Evolutionary conservation across 371 early-diverging fungal genomes (phyloP), one percentile per base, ranked within the genome.

Genomic region (Amoeboaphelidium protococcarum): DNA sequence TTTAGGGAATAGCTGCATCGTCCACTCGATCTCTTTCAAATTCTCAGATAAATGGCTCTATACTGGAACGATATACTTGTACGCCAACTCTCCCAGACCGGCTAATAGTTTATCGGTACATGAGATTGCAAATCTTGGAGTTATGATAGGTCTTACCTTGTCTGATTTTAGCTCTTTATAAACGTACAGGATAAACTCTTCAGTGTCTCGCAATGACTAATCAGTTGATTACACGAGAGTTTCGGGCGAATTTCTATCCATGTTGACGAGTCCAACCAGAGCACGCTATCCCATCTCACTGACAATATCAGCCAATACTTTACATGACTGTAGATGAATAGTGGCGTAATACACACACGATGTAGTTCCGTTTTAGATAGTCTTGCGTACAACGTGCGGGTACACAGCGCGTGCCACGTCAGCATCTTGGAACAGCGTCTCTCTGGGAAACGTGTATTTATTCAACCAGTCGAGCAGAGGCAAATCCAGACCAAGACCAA

Each of bases 321-420:
- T 65, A 51, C 70, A 69, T 1, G 78, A 68, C 10, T 73, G 73
- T 13, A 78, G 53, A 53, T 89, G 88, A 48, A 83, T 80, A 0
- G 88, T 87, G 1, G 77, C 86, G 62, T 73, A 89, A 73, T 87
- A 91, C 50, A 75, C 78, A 27, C 81, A 82, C 2, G 83, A 77
- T 0, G 92, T 47, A 16, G 48, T 47, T 3, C 48, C 82, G 54
- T 68, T 67, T 46, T 69, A 61, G 13, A 87, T 57, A n/a, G 75
- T 68, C 13, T 75, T 69, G 4, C 55, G 47, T 19, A 88, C 74
- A 0, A 71, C 76, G 27, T 60, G 59, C 31, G 59, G 48, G 54
- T 87, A 88, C 16, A 74, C 57, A 3, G 58, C 25, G 13, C 64
- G 49, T 1, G 88, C 89, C 50, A 79, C 66, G 0, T 59, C 58